Conservation (phyloP, 257 asterid species). For the Primulina eburnea region DNA sequence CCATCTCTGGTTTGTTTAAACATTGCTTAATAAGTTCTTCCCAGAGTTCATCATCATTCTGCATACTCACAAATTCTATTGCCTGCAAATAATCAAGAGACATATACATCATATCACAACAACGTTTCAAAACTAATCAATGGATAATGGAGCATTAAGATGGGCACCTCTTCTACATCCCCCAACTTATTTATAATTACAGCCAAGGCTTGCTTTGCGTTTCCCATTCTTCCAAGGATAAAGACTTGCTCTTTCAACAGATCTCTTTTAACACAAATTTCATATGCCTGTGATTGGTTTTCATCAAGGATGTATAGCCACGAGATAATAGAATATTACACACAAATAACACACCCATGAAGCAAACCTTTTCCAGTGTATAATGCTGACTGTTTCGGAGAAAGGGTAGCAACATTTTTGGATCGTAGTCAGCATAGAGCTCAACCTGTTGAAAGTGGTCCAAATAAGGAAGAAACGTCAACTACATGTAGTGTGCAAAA, state of each 20-base stretch:
- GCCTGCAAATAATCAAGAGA: conserved; percentile 60
- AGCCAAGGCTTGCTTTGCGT: conserved; percentile 81
- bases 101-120: conserved; percentile 17
- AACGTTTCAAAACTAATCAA: conserved; percentile 23
- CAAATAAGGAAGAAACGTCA: conserved; percentile 23
- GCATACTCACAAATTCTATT: conserved; percentile 90
- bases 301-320: conserved; percentile 23
- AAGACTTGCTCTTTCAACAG: conserved; percentile 87
- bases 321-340: conserved; percentile 12
- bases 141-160: conserved; percentile 26
- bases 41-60: conserved; percentile 99
- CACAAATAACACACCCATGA: conserved; percentile 13
- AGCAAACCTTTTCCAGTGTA: conserved; percentile 83
- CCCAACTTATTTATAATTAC: conserved; percentile 84
- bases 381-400: conserved; percentile 98
- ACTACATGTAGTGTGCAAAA: not conserved
- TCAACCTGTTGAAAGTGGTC: conserved; percentile 62
- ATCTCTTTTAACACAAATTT: conserved; percentile 69
- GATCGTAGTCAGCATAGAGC: conserved; percentile 88
- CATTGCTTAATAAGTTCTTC: conserved; percentile 91
- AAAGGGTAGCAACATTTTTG: conserved; percentile 88
- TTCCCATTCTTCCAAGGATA: conserved; percentile 99
- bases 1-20: conserved; percentile 96
- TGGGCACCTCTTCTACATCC: conserved; percentile 81
- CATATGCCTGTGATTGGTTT: conserved; percentile 72